Base-by-base conservation (phyloP, 306 rosid species). In the Quercus alba region DNA sequence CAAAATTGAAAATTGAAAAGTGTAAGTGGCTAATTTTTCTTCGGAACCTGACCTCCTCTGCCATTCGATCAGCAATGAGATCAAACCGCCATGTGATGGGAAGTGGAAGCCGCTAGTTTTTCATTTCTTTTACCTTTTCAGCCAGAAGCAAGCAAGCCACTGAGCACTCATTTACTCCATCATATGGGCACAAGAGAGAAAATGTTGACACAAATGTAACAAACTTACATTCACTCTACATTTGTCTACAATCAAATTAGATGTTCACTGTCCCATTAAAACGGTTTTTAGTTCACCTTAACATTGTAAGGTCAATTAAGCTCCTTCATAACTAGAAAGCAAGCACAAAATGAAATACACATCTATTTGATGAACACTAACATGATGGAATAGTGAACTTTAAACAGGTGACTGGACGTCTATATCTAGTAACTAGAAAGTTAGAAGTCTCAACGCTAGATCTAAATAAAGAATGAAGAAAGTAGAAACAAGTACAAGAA, bases 261-360 rank as follows among this genome's bases (percentile, higher is more conserved):
- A 23, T 20, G 66, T 12, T 12, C 54, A 49, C 54, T 49, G 15
- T 49, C 54, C 54, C 0, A 11, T 15, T 18, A 67, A 66, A 33
- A 19, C 7, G 26, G 9, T 15, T 15, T 46, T 33, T 19, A 11
- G 25, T 33, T 67, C 72, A 31, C 23, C 72, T 17, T 31, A 33
- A 7, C n/a, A 33, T 15, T 4, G n/a, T 8, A 67, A 67, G 1
- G 14, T 59, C 3, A 9, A 58, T 66, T 62, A 31, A 31, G 72
- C 72, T 67, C 72, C 21, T 30, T 15, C 72, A 31, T 76, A 76
- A 84, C 76, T 77, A 51, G 35, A 35, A 61, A 76, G 59, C 76
- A 59, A 79, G 66, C 80, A 78, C 76, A 67, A 83, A 82, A 84
- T 30, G 77, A 80, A 38, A 79, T 82, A 86, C 92, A 85, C 70